phyloP scores from a whole-genome alignment of 2,329 filamentous ascomycete species.

The Botrytis paeoniae region DNA sequence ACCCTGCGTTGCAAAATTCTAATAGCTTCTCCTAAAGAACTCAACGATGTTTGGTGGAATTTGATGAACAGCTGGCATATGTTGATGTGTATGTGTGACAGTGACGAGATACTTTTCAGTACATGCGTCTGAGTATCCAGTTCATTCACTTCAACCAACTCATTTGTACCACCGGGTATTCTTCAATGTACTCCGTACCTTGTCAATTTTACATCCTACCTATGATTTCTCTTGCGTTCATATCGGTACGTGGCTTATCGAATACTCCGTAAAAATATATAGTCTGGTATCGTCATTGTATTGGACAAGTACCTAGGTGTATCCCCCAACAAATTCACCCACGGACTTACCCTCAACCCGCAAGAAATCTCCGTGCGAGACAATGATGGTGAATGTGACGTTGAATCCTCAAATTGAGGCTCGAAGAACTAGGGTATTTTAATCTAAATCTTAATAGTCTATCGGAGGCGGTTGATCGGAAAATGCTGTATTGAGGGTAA shows the following conservation, averaged over 20 bases:
- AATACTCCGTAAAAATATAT: background rate
- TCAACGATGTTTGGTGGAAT: background rate
- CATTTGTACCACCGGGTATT: background rate
- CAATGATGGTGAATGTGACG: background rate
- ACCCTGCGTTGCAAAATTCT: too few relatives aligned
- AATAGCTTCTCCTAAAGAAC: background rate
- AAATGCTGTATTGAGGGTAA: background rate
- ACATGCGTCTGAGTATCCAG: background rate
- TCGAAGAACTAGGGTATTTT: background rate
- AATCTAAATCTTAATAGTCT: background rate
- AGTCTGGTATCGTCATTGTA: background rate
- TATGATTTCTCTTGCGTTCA: background rate
- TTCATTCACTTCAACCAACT: background rate
- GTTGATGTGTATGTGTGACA: background rate
- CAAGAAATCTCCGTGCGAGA: background rate
- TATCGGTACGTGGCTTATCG: background rate
- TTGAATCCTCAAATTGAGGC: background rate
- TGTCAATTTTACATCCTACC: background rate
- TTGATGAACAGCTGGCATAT: background rate
- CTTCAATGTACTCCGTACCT: background rate
- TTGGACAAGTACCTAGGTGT: background rate
- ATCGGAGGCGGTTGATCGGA: background rate
- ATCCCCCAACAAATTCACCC: background rate
- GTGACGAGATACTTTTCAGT: background rate
- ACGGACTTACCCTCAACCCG: constrained; percentile 3